These are phyloP conservation scores for Melanopsichium pennsylvanicum DNA, from an alignment of 1,284 basidiomycete species.

Conservation along the genomic window DNA sequence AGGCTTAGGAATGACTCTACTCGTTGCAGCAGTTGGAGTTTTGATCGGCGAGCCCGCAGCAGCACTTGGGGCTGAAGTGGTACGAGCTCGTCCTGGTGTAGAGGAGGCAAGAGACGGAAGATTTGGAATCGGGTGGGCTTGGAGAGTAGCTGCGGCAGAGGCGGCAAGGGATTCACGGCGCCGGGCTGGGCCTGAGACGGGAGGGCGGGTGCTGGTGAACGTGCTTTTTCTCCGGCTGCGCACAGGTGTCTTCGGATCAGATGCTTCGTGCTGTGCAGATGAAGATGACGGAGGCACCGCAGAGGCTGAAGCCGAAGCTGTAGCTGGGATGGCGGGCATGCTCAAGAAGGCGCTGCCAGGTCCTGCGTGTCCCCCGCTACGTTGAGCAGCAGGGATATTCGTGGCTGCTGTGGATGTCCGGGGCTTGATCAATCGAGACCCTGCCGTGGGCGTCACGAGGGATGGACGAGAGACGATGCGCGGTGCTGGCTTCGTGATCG, in stretches of 20 bases:
- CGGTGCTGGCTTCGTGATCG: constrained; percentile 7
- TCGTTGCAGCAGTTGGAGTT: constrained; percentile 20
- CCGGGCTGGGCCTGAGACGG: constrained; percentile 26
- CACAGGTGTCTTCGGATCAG: constrained; percentile 30
- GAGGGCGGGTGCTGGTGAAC: constrained; percentile 32
- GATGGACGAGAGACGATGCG: constrained; percentile 11
- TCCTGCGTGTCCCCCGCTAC: no score
- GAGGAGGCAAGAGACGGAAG: constrained; percentile 21
- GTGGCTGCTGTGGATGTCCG: no score
- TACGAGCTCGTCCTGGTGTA: constrained; percentile 14
- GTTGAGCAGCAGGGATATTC: no score
- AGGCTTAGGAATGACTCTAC: constrained; percentile 13
- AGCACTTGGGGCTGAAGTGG: neutral
- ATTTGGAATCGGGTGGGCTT: constrained; percentile 20
- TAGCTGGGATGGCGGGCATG: no score
- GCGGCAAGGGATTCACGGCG: constrained; percentile 32
- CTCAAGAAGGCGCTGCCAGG: no score
- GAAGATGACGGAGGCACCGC: no score
- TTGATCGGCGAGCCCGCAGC: constrained; percentile 14
- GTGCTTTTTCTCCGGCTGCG: constrained; percentile 37
- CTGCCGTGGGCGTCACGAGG: constrained; percentile 20
- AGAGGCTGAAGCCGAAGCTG: no score
- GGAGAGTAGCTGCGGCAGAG: constrained; percentile 6
- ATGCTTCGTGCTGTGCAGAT: no score
- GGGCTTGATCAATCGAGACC: constrained; percentile 21